Conservation (phyloP, 306 rosid genomes). For the Inga leiocalycina region DNA sequence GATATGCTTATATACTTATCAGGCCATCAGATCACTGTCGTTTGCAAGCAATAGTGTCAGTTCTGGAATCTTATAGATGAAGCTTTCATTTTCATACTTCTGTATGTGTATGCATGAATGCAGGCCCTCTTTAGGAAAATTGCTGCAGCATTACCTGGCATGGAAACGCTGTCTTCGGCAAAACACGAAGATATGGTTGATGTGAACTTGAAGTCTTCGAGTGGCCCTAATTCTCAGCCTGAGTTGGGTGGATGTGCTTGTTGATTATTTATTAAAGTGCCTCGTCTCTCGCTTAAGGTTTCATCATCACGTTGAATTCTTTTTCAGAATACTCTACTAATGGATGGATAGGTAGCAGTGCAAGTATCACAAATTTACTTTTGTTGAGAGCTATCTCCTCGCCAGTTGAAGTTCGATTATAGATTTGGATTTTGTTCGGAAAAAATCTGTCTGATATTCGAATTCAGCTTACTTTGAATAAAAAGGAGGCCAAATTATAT, state of each 20-base stretch:
- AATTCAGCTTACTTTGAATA: background rate
- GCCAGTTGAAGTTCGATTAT: too few species aligned
- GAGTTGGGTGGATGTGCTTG: background rate
- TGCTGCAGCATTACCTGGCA: background rate
- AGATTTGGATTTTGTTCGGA: too few species aligned
- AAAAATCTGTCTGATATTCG: background rate
- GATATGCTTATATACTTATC: background rate
- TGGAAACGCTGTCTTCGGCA: background rate
- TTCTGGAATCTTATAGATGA: background rate
- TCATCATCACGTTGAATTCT: background rate
- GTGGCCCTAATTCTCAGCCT: background rate
- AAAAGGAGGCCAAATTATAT: too few species aligned
- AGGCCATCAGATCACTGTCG: background rate
- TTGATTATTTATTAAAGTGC: background rate
- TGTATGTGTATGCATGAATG: background rate
- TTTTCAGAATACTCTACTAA: too few species aligned
- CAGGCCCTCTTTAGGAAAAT: background rate
- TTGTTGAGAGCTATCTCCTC: too few species aligned
- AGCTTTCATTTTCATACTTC: slow-evolving; percentile 1
- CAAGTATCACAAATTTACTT: background rate
- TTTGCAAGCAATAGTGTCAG: slow-evolving; percentile 5
- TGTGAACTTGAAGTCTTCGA: background rate
- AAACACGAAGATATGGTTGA: background rate
- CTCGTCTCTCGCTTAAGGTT: too few species aligned
- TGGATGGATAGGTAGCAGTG: too few species aligned